These are phyloP conservation scores for Coniferiporia weirii DNA, from an alignment of 1,284 basidiomycete species.

Conservation along the genomic window DNA sequence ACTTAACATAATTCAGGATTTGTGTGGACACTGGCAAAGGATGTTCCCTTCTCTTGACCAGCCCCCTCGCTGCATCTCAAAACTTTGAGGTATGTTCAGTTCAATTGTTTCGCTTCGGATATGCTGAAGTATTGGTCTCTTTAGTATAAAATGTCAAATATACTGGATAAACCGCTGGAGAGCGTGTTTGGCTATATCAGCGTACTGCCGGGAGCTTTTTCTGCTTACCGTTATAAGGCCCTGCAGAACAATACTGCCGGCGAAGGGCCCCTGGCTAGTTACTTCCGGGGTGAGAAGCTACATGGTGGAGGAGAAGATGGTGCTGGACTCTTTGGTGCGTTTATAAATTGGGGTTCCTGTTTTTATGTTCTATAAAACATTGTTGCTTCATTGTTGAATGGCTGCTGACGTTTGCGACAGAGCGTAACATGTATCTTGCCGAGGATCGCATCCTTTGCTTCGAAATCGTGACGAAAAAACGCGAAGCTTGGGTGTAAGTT, in stretches of 20 bases:
- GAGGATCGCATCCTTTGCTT: constrained; percentile 96
- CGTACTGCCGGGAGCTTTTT: constrained; percentile 87
- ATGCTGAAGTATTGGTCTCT: constrained; percentile 1
- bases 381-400: constrained; percentile 12
- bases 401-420: constrained; percentile 28
- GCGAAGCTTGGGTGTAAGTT: constrained; percentile 73
- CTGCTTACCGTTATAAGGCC: constrained; percentile 86
- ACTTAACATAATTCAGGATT: constrained; percentile 43
- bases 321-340: constrained; percentile 65
- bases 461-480: constrained; percentile 93
- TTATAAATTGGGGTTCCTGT: background rate
- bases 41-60: constrained; percentile 75
- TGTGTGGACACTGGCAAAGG: constrained; percentile 79
- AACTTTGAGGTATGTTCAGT: constrained; percentile 67
- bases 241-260: constrained; percentile 78
- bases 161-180: constrained; percentile 90
- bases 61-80: constrained; percentile 87
- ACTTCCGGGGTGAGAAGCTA: constrained; percentile 91
- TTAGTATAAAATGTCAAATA: constrained; percentile 89
- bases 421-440: constrained; percentile 88
- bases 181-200: constrained; percentile 90
- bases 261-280: constrained; percentile 82
- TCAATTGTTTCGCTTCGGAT: constrained; percentile 10
- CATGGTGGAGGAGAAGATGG: constrained; percentile 53
- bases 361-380: constrained; percentile 1